Base-by-base conservation (phyloP, 306 rosid species). In the Quercus gilva region DNA sequence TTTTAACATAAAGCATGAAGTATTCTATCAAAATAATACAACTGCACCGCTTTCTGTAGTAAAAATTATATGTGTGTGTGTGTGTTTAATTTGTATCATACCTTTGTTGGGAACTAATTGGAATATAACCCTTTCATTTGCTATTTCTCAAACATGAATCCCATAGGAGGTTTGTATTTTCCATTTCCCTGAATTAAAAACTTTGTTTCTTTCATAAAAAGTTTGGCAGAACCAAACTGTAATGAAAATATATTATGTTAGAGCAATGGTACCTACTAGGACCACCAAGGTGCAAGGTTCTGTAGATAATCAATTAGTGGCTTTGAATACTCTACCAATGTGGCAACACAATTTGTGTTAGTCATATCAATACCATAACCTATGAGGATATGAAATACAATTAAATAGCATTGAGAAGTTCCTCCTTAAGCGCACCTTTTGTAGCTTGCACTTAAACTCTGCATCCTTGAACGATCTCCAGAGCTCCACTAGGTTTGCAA, bases 141-240 rank as follows among this genome's bases (percentile, higher is more conserved):
- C 85, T 93, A 98, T 88, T 95, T 95, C 92, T 90, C 97, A 82
- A 95, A 95, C 98, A 95, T 95, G 81, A 95, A 93, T 83, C 94
- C 98, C 15, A 97, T 93, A 21, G 99, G 97, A 74, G 90, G 87
- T 81, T 93, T 80, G 65, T 89, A 94, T 79, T 90, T 87, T 73
- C 99, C 99, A 82, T 90, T 93, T 75, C 94, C 98, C 72, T 91
- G 89, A 71, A 90, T 91, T 88, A 95, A 78, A 88, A 88, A 89
- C 82, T 93, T 93, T 0, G 99, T 93, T 68, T 89, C 94, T 83
- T 90, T 85, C 91, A 93, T 89, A 80, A 95, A 95, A 41, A 63
- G 87, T 80, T 93, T 96, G 45, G 92, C 90, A 17, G 94, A 86
- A 69, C 99, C 99, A 78, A 95, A 91, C 99, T 93, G 89, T 84